These are phyloP conservation scores for Cadophora luteo-olivacea DNA, from an alignment of 2,329 filamentous ascomycete species.

Conservation along the genomic window DNA sequence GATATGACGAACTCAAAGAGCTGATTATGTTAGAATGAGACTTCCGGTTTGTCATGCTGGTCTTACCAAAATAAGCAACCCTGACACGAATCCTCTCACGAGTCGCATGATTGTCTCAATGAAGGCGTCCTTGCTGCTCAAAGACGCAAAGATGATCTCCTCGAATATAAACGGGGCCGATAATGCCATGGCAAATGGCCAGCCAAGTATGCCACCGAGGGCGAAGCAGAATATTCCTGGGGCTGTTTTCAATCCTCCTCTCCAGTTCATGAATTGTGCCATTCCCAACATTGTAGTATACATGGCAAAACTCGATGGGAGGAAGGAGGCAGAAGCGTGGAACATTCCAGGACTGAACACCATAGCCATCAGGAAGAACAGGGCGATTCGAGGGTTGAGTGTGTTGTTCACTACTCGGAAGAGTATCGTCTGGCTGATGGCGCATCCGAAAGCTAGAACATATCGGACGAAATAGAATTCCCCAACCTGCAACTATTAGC, in stretches of 20 bases:
- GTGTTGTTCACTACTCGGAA: constrained; percentile 79
- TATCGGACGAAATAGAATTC: constrained; percentile 91
- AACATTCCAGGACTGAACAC: constrained; percentile 90
- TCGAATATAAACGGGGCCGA: constrained; percentile 82
- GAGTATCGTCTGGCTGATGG: constrained; percentile 81
- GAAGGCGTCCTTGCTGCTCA: constrained; percentile 64
- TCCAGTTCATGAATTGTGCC: constrained; percentile 90
- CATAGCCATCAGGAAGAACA: constrained; percentile 82
- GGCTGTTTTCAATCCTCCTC: constrained; percentile 77
- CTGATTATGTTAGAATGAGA: constrained; percentile 52
- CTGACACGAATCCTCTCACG: constrained; percentile 65
- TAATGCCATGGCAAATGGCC: constrained; percentile 91
- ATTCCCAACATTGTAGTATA: constrained; percentile 87
- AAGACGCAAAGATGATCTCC: constrained; percentile 66
- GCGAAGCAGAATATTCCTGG: constrained; percentile 92
- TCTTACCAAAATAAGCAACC: constrained; percentile 43
- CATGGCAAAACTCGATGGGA: constrained; percentile 98
- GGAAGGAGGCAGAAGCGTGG: constrained; percentile 83
- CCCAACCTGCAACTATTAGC: constrained; percentile 51
- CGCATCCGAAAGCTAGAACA: constrained; percentile 76
- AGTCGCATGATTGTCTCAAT: constrained; percentile 66
- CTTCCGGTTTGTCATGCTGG: no score
- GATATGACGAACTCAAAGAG: constrained; percentile 74
- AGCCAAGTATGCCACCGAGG: constrained; percentile 83
- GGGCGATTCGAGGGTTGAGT: constrained; percentile 81